phyloP scores from a whole-genome alignment of 164 flowering plant genomes.

The Cinnamomum chago region DNA sequence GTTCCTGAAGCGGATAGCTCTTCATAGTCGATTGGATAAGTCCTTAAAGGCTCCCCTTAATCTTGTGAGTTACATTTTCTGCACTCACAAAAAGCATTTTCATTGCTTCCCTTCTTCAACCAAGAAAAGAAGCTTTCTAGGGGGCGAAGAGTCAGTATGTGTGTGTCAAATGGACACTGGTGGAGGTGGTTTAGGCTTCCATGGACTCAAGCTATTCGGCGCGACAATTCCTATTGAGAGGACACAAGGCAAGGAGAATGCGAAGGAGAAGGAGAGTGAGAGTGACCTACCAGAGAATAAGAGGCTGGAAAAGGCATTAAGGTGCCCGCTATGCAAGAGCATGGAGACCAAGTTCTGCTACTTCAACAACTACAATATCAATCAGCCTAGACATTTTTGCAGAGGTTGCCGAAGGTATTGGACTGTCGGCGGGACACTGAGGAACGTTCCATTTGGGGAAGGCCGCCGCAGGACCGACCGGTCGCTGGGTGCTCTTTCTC shows the following conservation, averaged over 20 bases:
- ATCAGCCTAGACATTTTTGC: slow-evolving; percentile 69
- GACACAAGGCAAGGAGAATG: slow-evolving; percentile 27
- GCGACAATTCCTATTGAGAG: slow-evolving; percentile 45
- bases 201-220: slow-evolving; percentile 72
- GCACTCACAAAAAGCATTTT: too few species aligned
- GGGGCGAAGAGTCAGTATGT: too few species aligned
- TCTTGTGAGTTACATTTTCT: too few species aligned
- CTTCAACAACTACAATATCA: slow-evolving; percentile 67
- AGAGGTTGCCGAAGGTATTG: slow-evolving; percentile 70
- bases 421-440: slow-evolving; percentile 77
- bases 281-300: slow-evolving; percentile 17
- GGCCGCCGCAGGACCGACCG: slow-evolving; percentile 58
- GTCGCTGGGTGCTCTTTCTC: slow-evolving; percentile 27
- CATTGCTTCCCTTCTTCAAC: background rate
- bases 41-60: too few species aligned
- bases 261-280: slow-evolving; percentile 4
- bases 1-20: too few species aligned
- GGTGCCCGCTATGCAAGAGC: slow-evolving; percentile 68
- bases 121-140: background rate
- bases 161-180: background rate
- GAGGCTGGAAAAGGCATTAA: slow-evolving; percentile 53
- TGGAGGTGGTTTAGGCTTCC: slow-evolving; percentile 22
- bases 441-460: slow-evolving; percentile 71
- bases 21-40: too few species aligned
- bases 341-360: slow-evolving; percentile 74